A percentile compares a stretch with the other conserved stretches of the same genome.
Evolutionary conservation across 306 rosid genomes (phyloP).

Genomic region (Luffa aegyptiaca): DNA sequence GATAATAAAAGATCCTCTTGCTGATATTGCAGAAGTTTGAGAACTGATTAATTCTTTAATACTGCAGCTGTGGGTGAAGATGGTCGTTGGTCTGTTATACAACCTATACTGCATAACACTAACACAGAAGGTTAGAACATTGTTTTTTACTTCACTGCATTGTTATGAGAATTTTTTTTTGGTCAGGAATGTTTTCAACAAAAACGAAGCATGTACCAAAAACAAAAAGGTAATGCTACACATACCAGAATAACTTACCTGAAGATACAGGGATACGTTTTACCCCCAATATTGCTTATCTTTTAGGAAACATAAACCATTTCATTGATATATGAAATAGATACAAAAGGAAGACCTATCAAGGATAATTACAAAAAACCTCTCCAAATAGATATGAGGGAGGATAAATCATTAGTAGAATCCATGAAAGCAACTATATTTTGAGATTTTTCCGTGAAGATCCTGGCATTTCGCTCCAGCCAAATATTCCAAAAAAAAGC

Average conservation of each 20-base stretch:
- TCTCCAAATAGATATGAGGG: too few relatives aligned
- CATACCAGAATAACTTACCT: neutral
- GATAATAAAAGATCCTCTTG: neutral
- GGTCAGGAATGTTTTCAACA: neutral
- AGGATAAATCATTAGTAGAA: too few relatives aligned
- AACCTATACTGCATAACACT: slow-evolving; percentile 45
- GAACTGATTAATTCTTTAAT: neutral
- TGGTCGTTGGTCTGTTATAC: slow-evolving; percentile 73
- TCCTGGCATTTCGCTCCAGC: too few relatives aligned
- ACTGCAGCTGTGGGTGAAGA: slow-evolving; percentile 54
- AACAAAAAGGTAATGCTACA: neutral
- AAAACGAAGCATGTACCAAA: neutral
- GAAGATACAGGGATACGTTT: neutral
- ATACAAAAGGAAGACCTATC: too few relatives aligned
- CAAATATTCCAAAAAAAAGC: too few relatives aligned
- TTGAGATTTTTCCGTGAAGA: too few relatives aligned
- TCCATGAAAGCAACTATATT: too few relatives aligned
- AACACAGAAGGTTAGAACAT: slow-evolving; percentile 28
- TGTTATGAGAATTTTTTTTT: neutral
- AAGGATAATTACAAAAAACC: too few relatives aligned
- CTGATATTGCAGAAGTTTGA: neutral
- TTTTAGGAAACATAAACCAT: too few relatives aligned
- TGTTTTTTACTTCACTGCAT: neutral
- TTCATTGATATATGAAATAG: too few relatives aligned
- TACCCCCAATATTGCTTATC: neutral